Evolutionary conservation across 305 asterid genomes (phyloP).

Genomic region (Petunia hybrid): DNA sequence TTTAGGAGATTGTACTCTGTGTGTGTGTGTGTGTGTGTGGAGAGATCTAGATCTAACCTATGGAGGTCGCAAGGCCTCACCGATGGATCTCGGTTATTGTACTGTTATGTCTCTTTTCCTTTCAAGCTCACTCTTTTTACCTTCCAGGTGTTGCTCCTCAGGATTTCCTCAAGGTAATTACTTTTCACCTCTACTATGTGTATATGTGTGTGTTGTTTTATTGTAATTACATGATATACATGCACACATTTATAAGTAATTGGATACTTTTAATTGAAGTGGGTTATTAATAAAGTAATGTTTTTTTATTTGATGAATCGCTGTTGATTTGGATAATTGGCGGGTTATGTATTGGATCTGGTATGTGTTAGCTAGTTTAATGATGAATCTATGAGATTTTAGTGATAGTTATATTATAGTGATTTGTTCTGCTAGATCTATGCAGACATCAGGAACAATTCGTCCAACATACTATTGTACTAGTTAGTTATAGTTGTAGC

Average conservation of each 20-base stretch:
- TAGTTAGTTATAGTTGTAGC: not conserved
- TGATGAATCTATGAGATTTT: not conserved
- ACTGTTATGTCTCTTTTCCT: constrained; percentile 50
- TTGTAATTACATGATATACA: not conserved
- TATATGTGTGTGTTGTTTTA: not conserved
- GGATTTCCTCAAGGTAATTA: constrained; percentile 67
- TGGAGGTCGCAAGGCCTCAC: constrained; percentile 58
- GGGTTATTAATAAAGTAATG: not conserved
- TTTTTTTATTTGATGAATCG: not conserved
- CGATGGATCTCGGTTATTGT: constrained; percentile 50
- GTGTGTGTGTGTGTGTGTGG: constrained; percentile 16
- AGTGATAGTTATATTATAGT: not conserved
- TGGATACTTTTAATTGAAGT: not conserved
- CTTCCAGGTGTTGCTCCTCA: constrained; percentile 97
- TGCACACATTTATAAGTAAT: not conserved
- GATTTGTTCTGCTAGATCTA: not conserved
- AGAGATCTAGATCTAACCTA: constrained; percentile 48
- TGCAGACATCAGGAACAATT: too few relatives aligned
- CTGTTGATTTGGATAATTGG: not conserved
- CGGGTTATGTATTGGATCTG: constrained; percentile 10
- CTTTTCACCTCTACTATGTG: not conserved
- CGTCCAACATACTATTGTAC: too few relatives aligned
- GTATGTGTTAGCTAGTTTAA: not conserved
- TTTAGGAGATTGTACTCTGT: not conserved
- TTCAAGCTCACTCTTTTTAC: constrained; percentile 67